Evolutionary conservation across 306 rosid species (phyloP), one percentile per base, ranked within the genome.

Genomic region (Lathyrus aphaca): DNA sequence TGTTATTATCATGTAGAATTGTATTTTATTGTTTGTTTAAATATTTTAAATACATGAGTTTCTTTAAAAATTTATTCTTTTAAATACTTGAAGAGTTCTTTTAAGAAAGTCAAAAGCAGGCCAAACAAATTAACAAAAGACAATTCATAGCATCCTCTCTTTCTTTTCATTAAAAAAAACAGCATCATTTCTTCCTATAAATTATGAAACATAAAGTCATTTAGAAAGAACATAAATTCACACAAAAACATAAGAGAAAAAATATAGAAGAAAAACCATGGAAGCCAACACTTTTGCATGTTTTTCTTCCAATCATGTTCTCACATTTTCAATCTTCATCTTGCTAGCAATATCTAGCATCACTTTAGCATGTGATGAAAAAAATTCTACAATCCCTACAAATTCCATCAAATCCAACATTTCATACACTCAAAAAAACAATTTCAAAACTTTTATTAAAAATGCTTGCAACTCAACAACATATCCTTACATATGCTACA

Each of bases 381-480:
- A 38, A 10, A 64, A 17, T 63, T 5, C 51, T 27, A 23, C 49
- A 11, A 19, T 6, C 12, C 11, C 59, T 30, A n/a, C 69, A 27
- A 35, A 46, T 56, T 55, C 77, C 38, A 42, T 77, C 40, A 69
- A 63, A 54, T 44, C 76, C 40, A 62, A 38, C 43, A 0, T 17
- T 11, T 10, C 29, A 16, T 15, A 32, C 45, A 35, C 66, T 27
- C 16, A 50, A 59, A 15, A 51, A 54, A 61, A 42, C 46, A 5
- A 56, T 1, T 37, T 32, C 70, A 37, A 37, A 50, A 27, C 68
- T 44, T 81, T 78, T 37, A 44, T 88, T 0, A 51, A 5, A 74
- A 67, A 45, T 10, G 66, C 85, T 3, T 86, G 95, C 83, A 84
- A 45, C 9, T 64, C 82, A 62, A 69, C 85, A 14, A 79, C 84